These are phyloP conservation scores for Bryoerythrophyllum caledonicum DNA, from an alignment of 225 moss, liverwort and hornwort genomes.

Conservation along the genomic window DNA sequence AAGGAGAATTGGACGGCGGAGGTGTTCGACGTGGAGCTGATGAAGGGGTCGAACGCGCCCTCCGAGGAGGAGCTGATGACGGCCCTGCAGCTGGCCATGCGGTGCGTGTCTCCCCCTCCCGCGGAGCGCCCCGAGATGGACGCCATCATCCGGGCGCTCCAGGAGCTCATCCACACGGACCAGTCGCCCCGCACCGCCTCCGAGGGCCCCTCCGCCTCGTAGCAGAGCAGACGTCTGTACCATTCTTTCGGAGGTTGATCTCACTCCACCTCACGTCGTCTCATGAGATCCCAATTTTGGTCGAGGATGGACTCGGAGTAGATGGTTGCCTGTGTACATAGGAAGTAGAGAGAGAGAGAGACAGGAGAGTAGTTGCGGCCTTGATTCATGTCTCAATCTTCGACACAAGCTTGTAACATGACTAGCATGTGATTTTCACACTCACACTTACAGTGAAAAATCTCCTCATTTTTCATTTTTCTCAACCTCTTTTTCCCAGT, in stretches of 20 bases:
- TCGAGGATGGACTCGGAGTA: slow-evolving; percentile 27
- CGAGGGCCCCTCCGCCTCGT: slow-evolving; percentile 34
- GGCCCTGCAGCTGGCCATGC: slow-evolving; percentile 89
- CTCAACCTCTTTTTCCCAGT: not conserved
- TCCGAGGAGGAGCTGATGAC: slow-evolving; percentile 82
- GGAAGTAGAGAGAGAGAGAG: slow-evolving; percentile 19
- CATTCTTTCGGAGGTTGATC: slow-evolving; percentile 8
- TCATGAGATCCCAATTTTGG: slow-evolving; percentile 44
- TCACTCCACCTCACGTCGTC: no score
- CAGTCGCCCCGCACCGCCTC: slow-evolving; percentile 40
- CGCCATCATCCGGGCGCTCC: slow-evolving; percentile 60
- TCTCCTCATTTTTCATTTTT: slow-evolving; percentile 14
- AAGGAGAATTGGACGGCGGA: slow-evolving; percentile 93
- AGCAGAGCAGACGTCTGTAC: not conserved
- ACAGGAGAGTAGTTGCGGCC: slow-evolving; percentile 13
- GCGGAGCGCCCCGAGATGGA: slow-evolving; percentile 75
- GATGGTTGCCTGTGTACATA: slow-evolving; percentile 48
- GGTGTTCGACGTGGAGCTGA: slow-evolving; percentile 78
- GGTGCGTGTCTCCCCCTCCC: slow-evolving; percentile 73
- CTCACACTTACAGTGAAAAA: slow-evolving; percentile 9
- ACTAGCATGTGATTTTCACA: slow-evolving; percentile 21
- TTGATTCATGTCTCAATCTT: slow-evolving; percentile 34
- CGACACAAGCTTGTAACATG: slow-evolving; percentile 22
- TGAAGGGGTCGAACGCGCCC: slow-evolving; percentile 66
- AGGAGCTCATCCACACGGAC: slow-evolving; percentile 49